phyloP scores from a whole-genome alignment of 1,284 basidiomycete species.

The Amylostereum areolatum region DNA sequence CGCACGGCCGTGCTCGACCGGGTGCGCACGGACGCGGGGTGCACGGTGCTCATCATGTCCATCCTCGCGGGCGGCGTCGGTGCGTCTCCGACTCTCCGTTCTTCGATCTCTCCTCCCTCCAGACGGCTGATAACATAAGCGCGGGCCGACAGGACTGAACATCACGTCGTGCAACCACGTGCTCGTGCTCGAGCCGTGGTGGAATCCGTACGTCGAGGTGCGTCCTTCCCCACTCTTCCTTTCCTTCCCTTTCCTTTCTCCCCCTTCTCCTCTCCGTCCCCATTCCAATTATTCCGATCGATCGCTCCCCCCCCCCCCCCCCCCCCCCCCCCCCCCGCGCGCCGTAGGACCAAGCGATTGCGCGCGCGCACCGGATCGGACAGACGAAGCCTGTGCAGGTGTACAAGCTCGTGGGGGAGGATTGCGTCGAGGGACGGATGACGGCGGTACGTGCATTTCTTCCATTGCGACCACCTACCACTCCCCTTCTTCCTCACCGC shows the following conservation, averaged over 20 bases:
- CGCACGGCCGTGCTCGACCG: neutral
- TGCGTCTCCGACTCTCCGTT: neutral
- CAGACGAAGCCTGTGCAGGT: slow-evolving; percentile 49
- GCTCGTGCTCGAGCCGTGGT: slow-evolving; percentile 58
- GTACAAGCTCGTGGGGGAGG: slow-evolving; percentile 46
- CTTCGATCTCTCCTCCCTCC: neutral
- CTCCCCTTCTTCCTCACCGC: too few species aligned
- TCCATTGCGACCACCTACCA: too few species aligned
- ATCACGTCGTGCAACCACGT: slow-evolving; percentile 58
- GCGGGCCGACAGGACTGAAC: slow-evolving; percentile 58
- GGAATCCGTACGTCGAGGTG: slow-evolving; percentile 43
- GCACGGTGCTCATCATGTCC: slow-evolving; percentile 8
- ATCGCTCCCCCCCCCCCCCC: too few species aligned
- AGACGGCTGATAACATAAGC: too few species aligned
- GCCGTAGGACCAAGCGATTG: slow-evolving; percentile 46
- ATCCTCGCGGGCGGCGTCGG: slow-evolving; percentile 7
- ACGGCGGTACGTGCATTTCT: neutral
- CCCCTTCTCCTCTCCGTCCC: too few species aligned
- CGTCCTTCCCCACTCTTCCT: neutral
- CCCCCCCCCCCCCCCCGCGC: too few species aligned
- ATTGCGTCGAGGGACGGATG: slow-evolving; percentile 43
- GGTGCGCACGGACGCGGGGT: slow-evolving; percentile 3
- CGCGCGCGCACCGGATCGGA: slow-evolving; percentile 51
- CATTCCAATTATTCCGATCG: too few species aligned
- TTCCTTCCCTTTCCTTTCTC: neutral